Evolutionary conservation across 2,329 filamentous ascomycete species (phyloP), one percentile per base, ranked within the genome.

Genomic region (Nigrograna mackinnonii): DNA sequence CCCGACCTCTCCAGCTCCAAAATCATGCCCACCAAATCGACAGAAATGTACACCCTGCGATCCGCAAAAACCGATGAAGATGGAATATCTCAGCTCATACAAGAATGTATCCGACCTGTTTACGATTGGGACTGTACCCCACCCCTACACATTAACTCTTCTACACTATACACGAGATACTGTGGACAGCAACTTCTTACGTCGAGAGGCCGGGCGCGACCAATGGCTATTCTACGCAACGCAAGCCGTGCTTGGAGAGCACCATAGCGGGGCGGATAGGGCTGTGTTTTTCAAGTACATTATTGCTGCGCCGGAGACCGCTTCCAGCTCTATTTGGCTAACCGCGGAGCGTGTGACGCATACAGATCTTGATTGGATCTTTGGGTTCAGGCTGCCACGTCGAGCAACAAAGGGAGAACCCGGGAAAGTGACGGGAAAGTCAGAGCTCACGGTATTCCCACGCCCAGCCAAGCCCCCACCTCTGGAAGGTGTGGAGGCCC

Each of bases 121-220:
- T 72, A 90, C 87, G 3, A 88, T 99, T 50, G 91, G 87, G 45
- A 88, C 85, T 1, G 86, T 97, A 11, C 92, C 92, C 0, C 94
- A 99, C 64, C 94, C 94, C 0, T 95, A 91, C 74, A 96, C 91
- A 1, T 77, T 90, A 31, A 80, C 84, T 40, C 80, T 83, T 11
- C 74, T 97, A 14, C 78, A 83, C 44, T 78, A 83, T 50, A 78
- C 62, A 2, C 60, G 83, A 44, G 71, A 74, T 39, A 72, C 62
- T 7, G 46, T 76, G 33, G 64, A 71, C 41, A 49, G 60, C 6
- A 62, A 58, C 18, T 76, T 73, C 57, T 58, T 78, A n/a, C 71
- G 74, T 37, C 77, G 80, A 30, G 76, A 82, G 2, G 85, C 87
- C 1, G 71, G 77, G 21, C 88, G 91, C 19, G 90, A 99, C 65